Base-by-base conservation (phyloP, 2,329 filamentous ascomycete species). In the Cercospora janseana region DNA sequence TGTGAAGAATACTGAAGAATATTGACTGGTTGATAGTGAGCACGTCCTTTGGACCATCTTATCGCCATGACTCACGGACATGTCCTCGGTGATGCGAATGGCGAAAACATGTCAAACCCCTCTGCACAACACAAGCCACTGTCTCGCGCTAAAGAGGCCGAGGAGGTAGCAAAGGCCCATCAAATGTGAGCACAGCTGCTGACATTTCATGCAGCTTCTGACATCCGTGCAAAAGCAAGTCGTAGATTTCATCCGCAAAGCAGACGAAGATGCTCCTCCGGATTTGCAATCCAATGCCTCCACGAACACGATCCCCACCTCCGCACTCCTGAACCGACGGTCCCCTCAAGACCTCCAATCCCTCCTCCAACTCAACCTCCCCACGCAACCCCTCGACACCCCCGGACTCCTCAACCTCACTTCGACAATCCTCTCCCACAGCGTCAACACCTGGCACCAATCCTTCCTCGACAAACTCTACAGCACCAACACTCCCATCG, bases 391-490 rank as follows among this genome's bases (percentile, higher is more conserved):
- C 12, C 59, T 63, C 2, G 72, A 74, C 18, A 74, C 70, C 54
- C 66, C 71, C 8, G 74, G 72, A 6, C 55, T 77, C 9, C 31
- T 76, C 12, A 48, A 64, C 2, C 49, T 81, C 3, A 78, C 95
- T 37, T 74, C 82, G 58, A 79, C 83, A 53, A 77, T 96, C 15
- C 76, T 97, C 32, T 78, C 81, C 57, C 90, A 94, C 70, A 93
- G 87, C 64, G 92, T 97, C 65, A 98, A 98, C 72, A 96, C 92
- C n/a, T 97, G 91, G 88, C 87, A 95, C 64, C 91, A 95, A 70
- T 92, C 92, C 8, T 98, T 97, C 70, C 72, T 97, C 64, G 91
- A 96, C 72, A 97, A 98, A 73, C 76, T 97, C 13, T 97, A 96
- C 69, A 82, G 87, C n/a, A 86, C 85, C 57, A 94, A 88, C 29